These are phyloP conservation scores for Botryotinia convoluta DNA, from an alignment of 2,329 filamentous ascomycete species.

Conservation along the genomic window DNA sequence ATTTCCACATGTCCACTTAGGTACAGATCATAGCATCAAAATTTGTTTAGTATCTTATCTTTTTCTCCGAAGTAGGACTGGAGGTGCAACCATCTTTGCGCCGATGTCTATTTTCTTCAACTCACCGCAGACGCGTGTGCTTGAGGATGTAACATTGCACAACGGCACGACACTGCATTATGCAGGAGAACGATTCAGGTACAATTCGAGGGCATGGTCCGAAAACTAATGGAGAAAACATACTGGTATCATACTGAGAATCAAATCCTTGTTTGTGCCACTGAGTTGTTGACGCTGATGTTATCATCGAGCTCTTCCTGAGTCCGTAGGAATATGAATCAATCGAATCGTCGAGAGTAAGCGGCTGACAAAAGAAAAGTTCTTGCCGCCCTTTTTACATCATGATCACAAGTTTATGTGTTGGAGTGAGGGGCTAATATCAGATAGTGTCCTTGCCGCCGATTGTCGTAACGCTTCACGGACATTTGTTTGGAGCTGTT, in stretches of 20 bases:
- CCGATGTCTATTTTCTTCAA: neutral
- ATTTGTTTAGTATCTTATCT: slow-evolving; percentile 4
- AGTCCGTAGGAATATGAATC: neutral
- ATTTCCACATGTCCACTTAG: neutral
- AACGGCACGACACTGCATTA: neutral
- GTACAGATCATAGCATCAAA: slow-evolving; percentile 1
- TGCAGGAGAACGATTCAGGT: slow-evolving; percentile 1
- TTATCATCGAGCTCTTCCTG: neutral
- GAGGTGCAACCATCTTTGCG: neutral
- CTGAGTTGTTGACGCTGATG: neutral
- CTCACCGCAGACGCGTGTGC: neutral
- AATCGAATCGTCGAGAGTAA: neutral
- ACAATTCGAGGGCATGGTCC: neutral
- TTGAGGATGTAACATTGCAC: neutral
- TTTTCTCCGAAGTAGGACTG: slow-evolving; percentile 7
- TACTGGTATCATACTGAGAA: neutral
- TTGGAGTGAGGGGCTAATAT: neutral
- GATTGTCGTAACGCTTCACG: neutral
- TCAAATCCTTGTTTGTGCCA: neutral
- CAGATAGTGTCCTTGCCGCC: neutral
- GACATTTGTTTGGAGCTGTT: neutral
- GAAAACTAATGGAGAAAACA: neutral
- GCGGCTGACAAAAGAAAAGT: neutral
- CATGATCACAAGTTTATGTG: neutral
- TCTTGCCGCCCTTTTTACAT: neutral